These are phyloP conservation scores for Pichia cactophila DNA, from an alignment of 1,139 yeast genomes.

Conservation along the genomic window DNA sequence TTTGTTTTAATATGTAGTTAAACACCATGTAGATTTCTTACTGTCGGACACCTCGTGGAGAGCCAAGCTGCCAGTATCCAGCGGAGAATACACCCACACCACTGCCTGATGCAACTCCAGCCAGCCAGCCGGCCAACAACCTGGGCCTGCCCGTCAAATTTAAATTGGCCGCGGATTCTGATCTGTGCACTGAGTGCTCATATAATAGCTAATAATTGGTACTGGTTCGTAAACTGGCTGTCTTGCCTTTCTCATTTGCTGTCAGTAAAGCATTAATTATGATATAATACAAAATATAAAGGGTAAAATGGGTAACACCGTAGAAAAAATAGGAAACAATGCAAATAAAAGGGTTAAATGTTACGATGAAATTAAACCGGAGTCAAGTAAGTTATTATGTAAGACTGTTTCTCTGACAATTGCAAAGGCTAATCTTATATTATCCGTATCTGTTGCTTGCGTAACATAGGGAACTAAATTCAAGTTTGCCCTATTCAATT, in stretches of 20 bases:
- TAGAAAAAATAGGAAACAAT: not conserved
- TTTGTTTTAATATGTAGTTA: no score
- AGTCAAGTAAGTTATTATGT: constrained; percentile 76
- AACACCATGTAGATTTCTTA: no score
- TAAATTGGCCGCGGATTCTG: no score
- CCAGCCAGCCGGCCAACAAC: no score
- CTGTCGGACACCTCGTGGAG: no score
- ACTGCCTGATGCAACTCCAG: not conserved
- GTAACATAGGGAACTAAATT: constrained; percentile 87
- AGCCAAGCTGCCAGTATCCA: not conserved
- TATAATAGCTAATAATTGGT: no score
- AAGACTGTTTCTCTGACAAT: constrained; percentile 86
- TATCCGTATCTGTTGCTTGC: constrained; percentile 90
- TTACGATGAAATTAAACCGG: constrained; percentile 51
- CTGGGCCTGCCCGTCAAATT: no score
- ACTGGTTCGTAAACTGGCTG: no score
- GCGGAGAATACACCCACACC: not conserved
- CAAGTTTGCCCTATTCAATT: constrained; percentile 73
- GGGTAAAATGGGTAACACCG: not conserved
- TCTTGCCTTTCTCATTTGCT: no score
- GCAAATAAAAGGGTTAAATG: not conserved
- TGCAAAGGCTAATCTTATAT: constrained; percentile 81
- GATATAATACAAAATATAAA: not conserved
- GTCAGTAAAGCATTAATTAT: no score
- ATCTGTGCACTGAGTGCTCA: no score